A percentile compares a stretch with the other conserved stretches of the same genome.
These are phyloP conservation scores for Vigna reflexopilosa DNA, from an alignment of 306 rosid genomes.

Conservation along the genomic window DNA sequence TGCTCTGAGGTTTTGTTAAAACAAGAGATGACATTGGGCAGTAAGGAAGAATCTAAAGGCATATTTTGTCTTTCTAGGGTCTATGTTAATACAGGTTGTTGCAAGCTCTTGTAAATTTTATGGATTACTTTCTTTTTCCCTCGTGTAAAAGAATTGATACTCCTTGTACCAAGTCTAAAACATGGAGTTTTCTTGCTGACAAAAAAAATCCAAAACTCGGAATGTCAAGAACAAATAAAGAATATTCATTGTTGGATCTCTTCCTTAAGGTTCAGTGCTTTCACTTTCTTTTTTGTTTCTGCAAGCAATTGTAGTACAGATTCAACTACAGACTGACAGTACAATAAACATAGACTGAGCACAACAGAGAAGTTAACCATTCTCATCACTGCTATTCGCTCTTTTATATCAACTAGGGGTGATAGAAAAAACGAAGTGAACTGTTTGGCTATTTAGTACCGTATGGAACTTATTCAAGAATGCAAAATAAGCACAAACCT, in stretches of 20 bases:
- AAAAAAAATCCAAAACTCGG: not conserved
- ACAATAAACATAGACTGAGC: not conserved
- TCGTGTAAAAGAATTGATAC: too few relatives aligned
- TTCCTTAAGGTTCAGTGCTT: not conserved
- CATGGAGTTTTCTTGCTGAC: too few relatives aligned
- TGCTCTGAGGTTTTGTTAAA: too few relatives aligned
- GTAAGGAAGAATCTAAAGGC: too few relatives aligned
- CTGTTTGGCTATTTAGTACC: not conserved
- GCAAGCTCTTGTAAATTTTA: too few relatives aligned
- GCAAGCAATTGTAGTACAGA: constrained; percentile 20
- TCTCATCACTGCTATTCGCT: constrained; percentile 25
- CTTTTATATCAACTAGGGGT: not conserved
- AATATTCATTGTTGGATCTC: not conserved
- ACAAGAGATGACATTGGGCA: too few relatives aligned
- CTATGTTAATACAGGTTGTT: too few relatives aligned
- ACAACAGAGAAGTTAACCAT: constrained; percentile 25
- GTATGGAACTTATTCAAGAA: not conserved
- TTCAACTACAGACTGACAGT: constrained; percentile 23
- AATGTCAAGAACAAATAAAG: constrained; percentile 12
- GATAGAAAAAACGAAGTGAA: constrained; percentile 2
- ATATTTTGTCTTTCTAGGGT: too few relatives aligned
- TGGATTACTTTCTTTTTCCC: too few relatives aligned
- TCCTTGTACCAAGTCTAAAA: too few relatives aligned
- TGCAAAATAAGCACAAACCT: constrained; percentile 54
- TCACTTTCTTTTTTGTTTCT: not conserved